A percentile compares a stretch with the other conserved stretches of the same genome.
Evolutionary conservation across 2,329 filamentous ascomycete species (phyloP).

Genomic region (Verticillium alfalfae): DNA sequence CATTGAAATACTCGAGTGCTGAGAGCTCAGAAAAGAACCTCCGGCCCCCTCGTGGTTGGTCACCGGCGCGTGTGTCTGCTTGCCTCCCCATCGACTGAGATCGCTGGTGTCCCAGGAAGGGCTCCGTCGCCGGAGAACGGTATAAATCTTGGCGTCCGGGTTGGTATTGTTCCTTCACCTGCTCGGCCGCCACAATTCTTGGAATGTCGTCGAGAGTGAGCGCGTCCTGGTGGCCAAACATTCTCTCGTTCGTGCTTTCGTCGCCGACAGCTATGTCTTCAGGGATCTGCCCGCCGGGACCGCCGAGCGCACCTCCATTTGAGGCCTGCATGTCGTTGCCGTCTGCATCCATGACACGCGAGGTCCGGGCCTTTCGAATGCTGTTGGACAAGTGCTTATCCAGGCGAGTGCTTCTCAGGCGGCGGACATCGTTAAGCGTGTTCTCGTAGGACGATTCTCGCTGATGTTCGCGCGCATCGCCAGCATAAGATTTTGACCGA

Average conservation of each 20-base stretch:
- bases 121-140: constrained; percentile 36
- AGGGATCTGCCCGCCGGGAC: constrained; percentile 65
- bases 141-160: constrained; percentile 67
- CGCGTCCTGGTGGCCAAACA: constrained; percentile 85
- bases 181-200: constrained; percentile 89
- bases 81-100: constrained; percentile 51
- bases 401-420: constrained; percentile 85
- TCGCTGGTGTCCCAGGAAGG: constrained; percentile 54
- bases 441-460: constrained; percentile 83
- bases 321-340: constrained; percentile 62
- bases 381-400: constrained; percentile 93
- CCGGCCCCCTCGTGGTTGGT: constrained; percentile 48
- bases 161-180: constrained; percentile 85
- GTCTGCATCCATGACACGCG: constrained; percentile 85
- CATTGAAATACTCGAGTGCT: constrained; percentile 93
- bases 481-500: constrained; percentile 69
- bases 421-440: constrained; percentile 89
- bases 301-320: constrained; percentile 56
- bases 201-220: constrained; percentile 95
- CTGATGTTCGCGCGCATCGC: constrained; percentile 52
- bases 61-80: constrained; percentile 40
- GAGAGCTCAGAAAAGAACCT: constrained; percentile 96
- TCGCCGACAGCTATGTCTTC: constrained; percentile 69
- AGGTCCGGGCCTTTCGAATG: constrained; percentile 83
- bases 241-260: constrained; percentile 69